These are phyloP conservation scores for Juncus inflexus DNA, from an alignment of 176 grass and related monocot genomes.

Conservation along the genomic window DNA sequence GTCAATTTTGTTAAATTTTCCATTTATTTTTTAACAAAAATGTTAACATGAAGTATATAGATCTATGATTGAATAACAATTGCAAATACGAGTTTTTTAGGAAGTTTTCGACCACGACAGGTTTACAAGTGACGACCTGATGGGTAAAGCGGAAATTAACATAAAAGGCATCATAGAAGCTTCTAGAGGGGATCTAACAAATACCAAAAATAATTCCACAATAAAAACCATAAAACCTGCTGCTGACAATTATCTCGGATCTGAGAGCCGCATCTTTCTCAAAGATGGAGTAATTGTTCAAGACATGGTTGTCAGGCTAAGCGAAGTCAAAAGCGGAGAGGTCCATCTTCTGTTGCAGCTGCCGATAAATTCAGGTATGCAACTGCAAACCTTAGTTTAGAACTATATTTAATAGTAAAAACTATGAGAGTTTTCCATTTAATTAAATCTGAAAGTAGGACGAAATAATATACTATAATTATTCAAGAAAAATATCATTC, in stretches of 20 bases:
- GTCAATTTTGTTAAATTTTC: too few species aligned
- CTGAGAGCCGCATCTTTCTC: conserved; percentile 49
- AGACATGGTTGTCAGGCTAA: conserved; percentile 58
- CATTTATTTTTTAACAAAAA: too few species aligned
- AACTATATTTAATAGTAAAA: too few species aligned
- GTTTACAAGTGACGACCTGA: conserved; percentile 62
- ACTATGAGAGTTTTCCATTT: too few species aligned
- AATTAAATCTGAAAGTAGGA: too few species aligned
- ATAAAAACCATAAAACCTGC: conserved; percentile 52
- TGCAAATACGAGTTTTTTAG: conserved; percentile 19
- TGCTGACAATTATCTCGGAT: conserved; percentile 40
- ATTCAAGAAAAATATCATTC: too few species aligned
- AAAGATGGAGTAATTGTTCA: conserved; percentile 60
- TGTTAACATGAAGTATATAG: too few species aligned
- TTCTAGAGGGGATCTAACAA: conserved; percentile 41
- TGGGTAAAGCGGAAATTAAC: conserved; percentile 63
- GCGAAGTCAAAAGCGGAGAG: conserved; percentile 52
- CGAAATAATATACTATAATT: too few species aligned
- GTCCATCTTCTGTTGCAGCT: conserved; percentile 42
- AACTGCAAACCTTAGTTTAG: too few species aligned
- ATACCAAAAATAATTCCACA: conserved; percentile 37
- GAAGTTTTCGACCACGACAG: conserved; percentile 78
- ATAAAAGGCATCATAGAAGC: conserved; percentile 59
- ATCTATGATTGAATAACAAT: too few species aligned
- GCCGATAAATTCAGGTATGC: too few species aligned